Conservation (phyloP, 768 basidiomycete genomes). For the Mycena filopes region DNA sequence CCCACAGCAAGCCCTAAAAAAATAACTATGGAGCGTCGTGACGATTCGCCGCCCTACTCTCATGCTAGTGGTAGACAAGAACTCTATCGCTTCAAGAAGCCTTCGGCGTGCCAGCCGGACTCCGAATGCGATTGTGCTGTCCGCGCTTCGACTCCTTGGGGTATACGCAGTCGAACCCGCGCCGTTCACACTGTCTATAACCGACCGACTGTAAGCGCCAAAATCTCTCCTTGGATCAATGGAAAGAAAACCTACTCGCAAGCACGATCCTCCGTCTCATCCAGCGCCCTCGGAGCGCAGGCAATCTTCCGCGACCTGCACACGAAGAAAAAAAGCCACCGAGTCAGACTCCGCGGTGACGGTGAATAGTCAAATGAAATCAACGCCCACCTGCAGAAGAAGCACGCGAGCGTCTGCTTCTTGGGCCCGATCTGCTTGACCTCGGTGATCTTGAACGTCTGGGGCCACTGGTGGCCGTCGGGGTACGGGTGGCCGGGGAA, state of each 20-base stretch:
- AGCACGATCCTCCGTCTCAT: constrained; percentile 5
- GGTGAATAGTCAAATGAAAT: too few relatives aligned
- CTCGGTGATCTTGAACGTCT: constrained; percentile 25
- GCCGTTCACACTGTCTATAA: constrained; percentile 16
- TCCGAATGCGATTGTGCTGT: constrained; percentile 16
- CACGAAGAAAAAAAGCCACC: constrained; percentile 11
- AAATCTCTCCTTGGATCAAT: background rate
- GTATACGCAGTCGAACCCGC: constrained; percentile 15
- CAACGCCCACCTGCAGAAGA: constrained; percentile 1
- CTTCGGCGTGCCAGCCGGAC: background rate
- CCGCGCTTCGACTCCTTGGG: constrained; percentile 17
- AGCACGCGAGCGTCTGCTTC: constrained; percentile 21
- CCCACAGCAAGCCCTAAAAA: too few relatives aligned
- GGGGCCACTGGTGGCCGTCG: constrained; percentile 15
- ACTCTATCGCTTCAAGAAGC: background rate
- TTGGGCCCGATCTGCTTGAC: constrained; percentile 26
- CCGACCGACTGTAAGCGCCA: background rate
- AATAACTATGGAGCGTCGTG: too few relatives aligned
- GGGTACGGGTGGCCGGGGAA: constrained; percentile 18
- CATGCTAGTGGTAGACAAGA: too few relatives aligned
- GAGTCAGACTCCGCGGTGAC: too few relatives aligned
- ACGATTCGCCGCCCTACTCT: too few relatives aligned
- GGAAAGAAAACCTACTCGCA: constrained; percentile 16
- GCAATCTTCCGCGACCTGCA: constrained; percentile 20
- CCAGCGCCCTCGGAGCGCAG: constrained; percentile 5